These are phyloP conservation scores for Coix lacrymajobi DNA, from an alignment of 176 grass and related monocot genomes.

Conservation along the genomic window DNA sequence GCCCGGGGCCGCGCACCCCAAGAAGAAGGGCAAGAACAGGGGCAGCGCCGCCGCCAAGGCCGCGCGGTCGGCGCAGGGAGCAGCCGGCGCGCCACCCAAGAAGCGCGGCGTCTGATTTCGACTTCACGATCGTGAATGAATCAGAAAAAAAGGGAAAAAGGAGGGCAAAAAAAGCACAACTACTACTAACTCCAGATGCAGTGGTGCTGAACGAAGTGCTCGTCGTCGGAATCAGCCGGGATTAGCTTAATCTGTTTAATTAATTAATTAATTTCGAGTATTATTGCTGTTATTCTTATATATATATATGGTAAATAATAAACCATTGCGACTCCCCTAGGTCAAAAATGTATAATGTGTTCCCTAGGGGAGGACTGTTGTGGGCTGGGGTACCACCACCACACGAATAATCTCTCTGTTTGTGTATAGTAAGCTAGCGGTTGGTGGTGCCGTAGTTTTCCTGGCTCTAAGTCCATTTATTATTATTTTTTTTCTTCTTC, in stretches of 20 bases:
- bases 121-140: too few relatives aligned
- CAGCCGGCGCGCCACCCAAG: not conserved
- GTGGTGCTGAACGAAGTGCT: not conserved
- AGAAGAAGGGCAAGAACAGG: conserved; percentile 25
- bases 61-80: not conserved
- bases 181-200: conserved; percentile 36
- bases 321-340: conserved; percentile 5
- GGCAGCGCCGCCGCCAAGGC: not conserved
- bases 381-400: not conserved
- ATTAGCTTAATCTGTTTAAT: conserved; percentile 37
- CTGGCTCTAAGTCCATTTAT: not conserved
- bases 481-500: not conserved
- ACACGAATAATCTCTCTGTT: not conserved
- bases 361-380: not conserved
- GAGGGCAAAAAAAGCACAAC: not conserved
- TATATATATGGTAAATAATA: conserved; percentile 31
- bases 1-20: conserved; percentile 15
- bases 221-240: not conserved
- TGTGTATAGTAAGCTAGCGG: conserved; percentile 15
- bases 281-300: not conserved
- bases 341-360: conserved; percentile 26
- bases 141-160: too few relatives aligned
- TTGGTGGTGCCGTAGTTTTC: not conserved
- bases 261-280: not conserved
- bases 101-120: not conserved